Conservation (phyloP, 108 stramenopile genomes). For the Parietichytrium sp. region DNA sequence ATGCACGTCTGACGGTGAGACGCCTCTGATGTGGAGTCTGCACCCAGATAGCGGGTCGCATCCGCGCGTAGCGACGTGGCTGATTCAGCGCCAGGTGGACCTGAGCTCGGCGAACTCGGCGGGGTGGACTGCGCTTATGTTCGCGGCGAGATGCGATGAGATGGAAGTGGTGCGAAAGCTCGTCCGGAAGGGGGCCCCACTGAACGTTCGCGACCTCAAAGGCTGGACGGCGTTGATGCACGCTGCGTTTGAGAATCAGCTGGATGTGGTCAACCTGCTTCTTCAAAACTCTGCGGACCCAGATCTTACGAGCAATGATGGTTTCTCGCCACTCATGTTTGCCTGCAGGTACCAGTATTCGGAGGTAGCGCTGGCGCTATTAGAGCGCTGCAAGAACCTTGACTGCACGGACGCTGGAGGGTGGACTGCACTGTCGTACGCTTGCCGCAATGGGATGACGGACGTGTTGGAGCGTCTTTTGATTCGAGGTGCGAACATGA, state of each 20-base stretch:
- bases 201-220: not conserved
- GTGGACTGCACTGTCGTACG: conserved; percentile 5
- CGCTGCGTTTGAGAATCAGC: not conserved
- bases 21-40: conserved; percentile 22
- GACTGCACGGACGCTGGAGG: not conserved
- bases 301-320: not conserved
- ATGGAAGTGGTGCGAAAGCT: not conserved
- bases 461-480: not conserved
- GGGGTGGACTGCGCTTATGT: not conserved
- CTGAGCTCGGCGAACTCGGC: too few relatives aligned
- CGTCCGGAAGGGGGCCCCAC: not conserved
- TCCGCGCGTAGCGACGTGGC: not conserved
- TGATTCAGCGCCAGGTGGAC: not conserved
- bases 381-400: not conserved
- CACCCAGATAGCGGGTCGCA: conserved; percentile 27
- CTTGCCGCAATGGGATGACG: not conserved
- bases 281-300: not conserved
- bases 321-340: not conserved
- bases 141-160: not conserved
- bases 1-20: not conserved
- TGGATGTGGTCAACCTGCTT: not conserved
- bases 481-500: not conserved
- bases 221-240: not conserved
- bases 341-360: not conserved
- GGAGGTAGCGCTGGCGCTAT: not conserved